phyloP scores from a whole-genome alignment of 495 filamentous ascomycete species.

The Melanomma pulvis-pyrius region DNA sequence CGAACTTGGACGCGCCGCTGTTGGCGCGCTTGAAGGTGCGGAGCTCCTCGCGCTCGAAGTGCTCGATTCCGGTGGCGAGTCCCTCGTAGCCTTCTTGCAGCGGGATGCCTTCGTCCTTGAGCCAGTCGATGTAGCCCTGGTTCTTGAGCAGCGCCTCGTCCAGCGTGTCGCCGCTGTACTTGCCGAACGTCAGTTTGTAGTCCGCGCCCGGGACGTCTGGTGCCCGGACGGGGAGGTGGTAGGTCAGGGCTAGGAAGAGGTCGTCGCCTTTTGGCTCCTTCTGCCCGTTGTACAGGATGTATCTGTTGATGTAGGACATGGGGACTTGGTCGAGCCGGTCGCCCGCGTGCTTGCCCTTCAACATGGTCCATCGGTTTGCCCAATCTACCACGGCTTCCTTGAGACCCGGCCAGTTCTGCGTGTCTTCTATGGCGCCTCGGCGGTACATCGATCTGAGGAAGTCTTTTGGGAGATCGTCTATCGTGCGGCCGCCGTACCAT shows the following conservation, averaged over 20 bases:
- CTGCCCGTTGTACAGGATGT: neutral
- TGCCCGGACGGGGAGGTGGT: neutral
- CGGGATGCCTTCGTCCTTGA: neutral
- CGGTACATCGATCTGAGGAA: neutral
- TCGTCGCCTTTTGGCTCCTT: neutral
- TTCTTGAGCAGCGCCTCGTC: neutral
- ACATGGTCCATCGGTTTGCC: neutral
- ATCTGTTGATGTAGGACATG: neutral
- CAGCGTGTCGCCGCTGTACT: neutral
- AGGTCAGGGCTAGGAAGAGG: neutral
- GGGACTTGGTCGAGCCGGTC: neutral
- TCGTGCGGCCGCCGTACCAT: neutral
- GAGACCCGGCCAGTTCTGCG: neutral
- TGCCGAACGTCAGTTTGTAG: neutral
- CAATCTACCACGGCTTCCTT: neutral
- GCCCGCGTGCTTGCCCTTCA: neutral
- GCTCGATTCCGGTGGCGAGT: neutral
- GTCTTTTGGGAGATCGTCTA: neutral
- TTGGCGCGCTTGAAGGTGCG: neutral
- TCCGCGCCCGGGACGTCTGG: neutral
- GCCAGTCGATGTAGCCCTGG: neutral
- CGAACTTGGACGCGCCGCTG: neutral
- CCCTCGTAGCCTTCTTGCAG: neutral
- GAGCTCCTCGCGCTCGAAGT: neutral
- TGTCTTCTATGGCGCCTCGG: neutral